Evolutionary conservation across 2,329 filamentous ascomycete genomes (phyloP).

Genomic region (Cephalotrichum gorgonifer): DNA sequence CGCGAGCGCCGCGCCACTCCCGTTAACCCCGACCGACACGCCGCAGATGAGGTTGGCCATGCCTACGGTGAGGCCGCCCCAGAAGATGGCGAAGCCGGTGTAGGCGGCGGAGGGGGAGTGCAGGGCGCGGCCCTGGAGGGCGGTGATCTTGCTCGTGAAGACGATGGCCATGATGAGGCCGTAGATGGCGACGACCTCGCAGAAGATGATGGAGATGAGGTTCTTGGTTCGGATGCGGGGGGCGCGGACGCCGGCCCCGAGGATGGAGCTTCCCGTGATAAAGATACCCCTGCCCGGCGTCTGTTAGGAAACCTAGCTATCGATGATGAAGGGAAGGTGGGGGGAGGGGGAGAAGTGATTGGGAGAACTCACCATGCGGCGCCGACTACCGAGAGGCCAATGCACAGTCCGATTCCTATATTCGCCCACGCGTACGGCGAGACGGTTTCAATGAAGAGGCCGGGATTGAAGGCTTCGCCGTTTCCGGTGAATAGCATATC

Average conservation of each 20-base stretch:
- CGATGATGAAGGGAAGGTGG: background rate
- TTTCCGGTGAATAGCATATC: conserved; percentile 98
- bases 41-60: conserved; percentile 94
- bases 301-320: background rate
- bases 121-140: conserved; percentile 51
- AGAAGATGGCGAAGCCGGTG: conserved; percentile 92
- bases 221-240: conserved; percentile 99
- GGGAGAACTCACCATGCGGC: conserved; percentile 74
- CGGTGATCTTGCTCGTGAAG: conserved; percentile 78
- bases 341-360: background rate
- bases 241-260: conserved; percentile 92
- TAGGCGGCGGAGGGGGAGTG: conserved; percentile 78
- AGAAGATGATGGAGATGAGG: conserved; percentile 99
- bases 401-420: conserved; percentile 85
- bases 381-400: conserved; percentile 90
- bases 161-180: conserved; percentile 99
- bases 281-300: conserved; percentile 77
- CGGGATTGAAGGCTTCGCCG: conserved; percentile 95
- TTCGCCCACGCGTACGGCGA: conserved; percentile 92
- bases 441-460: conserved; percentile 85
- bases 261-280: conserved; percentile 93
- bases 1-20: conserved; percentile 88
- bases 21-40: conserved; percentile 95
- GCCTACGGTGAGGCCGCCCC: conserved; percentile 88
- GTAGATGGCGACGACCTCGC: conserved; percentile 99